Base-by-base conservation (phyloP, 192 early-diverging fungal species). In the Kickxella alabastrina region DNA sequence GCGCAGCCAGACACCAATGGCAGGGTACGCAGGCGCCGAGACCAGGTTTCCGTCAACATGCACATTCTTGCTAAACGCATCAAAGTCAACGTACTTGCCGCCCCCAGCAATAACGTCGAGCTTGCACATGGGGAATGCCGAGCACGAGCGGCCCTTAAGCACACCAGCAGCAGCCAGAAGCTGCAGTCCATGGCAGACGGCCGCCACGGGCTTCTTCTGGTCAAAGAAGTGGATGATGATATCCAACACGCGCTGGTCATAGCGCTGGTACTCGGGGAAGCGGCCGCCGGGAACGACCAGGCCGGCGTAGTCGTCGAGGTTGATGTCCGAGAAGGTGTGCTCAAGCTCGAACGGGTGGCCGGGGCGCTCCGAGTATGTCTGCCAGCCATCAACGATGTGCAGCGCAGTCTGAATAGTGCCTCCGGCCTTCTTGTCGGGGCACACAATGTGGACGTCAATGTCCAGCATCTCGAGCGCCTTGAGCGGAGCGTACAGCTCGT, bases 171-270 rank as follows among this genome's bases (percentile, higher is more conserved):
- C 70, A 17, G 75, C 39, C 31, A 78, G 40, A 17, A 78, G 57
- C 54, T 78, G 70, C 52, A 78, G 34, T 4, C 81, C 79, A 28
- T 82, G 79, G 60, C 81, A 82, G 35, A 82, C 62, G 17, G 77
- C 64, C 1, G 79, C 81, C 9, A 82, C 79, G 0, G 81, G 81
- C 23, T 77, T 79, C 37, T 66, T 46, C 10, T 26, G 45, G 25
- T 26, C 54, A 59, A 82, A 80, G 48, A 82, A 82, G 40, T 68
- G 31, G 26, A 52, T 63, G 42, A 72, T 65, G 12, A 77, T 24
- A n/a, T 60, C 64, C n/a, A 82, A 62, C 13, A 82, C 77, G 3
- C 59, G 50, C 14, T 64, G 52, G 54, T 82, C 59, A 18, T 79
- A 54, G 43, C 81, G 71, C 57, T 74, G 61, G 59, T 79, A 82